Evolutionary conservation across 768 basidiomycete species (phyloP), one percentile per base, ranked within the genome.

Genomic region (Hortiboletus campestris): DNA sequence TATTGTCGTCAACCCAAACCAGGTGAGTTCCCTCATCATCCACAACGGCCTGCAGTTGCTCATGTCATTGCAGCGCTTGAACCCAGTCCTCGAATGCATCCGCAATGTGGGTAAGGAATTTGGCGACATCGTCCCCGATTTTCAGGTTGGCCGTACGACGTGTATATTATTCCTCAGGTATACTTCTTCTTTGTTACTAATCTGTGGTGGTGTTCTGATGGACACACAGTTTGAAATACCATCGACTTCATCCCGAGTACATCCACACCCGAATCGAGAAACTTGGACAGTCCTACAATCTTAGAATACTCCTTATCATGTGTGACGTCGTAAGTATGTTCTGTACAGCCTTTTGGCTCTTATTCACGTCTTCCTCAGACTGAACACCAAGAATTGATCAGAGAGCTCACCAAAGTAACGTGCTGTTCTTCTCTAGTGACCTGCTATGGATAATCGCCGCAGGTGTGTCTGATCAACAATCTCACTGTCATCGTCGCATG

Each of bases 241-340:
- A 98, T 65, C 89, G 95, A 48, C 81, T 99, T 14, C 97, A 98
- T 71, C 97, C 97, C 14, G 97, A 98, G 71, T 99, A 99, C 69
- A 87, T 99, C 53, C 91, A 93, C 69, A 81, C 82, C 48, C 86
- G 97, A 13, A 94, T 99, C 55, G 89, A 93, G 64, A 88, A 85
- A 61, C 83, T 99, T 19, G 90, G 88, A 4, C 80, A 80, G 35
- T 82, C 84, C 2, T 98, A 94, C 71, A 89, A 81, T 57, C 79
- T 98, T 16, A 77, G 97, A 45, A 82, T 99, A 52, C 76, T 98
- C 31, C 81, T 99, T 22, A 80, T 98, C 44, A 77, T 94, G 62
- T 98, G 91, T 67, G 97, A 99, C 74, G 83, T 96, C 49, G 96
- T 94, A 63, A 66, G 92, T 75, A 14, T 28, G 29, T n/a, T 32